Evolutionary conservation across 129 eudicot species (phyloP).

Genomic region (Cynara cardunculus): DNA sequence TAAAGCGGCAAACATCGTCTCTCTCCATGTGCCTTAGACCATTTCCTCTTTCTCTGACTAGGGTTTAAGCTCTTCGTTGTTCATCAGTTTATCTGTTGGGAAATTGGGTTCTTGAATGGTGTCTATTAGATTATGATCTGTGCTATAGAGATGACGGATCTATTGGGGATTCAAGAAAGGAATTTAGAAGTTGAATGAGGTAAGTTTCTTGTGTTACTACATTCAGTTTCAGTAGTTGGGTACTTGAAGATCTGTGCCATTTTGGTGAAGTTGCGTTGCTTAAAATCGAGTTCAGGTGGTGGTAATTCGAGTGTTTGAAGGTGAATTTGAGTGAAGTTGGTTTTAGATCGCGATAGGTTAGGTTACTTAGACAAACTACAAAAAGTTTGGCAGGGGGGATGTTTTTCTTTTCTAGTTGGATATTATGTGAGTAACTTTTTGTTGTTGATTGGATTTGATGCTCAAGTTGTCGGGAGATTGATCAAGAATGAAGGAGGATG

Average conservation of each 20-base stretch:
- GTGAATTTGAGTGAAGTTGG: slow-evolving; percentile 1
- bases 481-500: slow-evolving; percentile 39
- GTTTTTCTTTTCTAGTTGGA: slow-evolving; percentile 18
- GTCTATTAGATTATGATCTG: slow-evolving; percentile 5
- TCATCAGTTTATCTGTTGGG: slow-evolving; percentile 10
- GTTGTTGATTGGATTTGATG: slow-evolving; percentile 33
- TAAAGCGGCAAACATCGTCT: too few relatives aligned
- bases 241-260: slow-evolving; percentile 18
- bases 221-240: slow-evolving; percentile 7
- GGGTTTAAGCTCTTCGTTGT: slow-evolving; percentile 35
- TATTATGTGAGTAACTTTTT: slow-evolving; percentile 29
- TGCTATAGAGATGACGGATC: background rate
- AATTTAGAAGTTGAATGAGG: slow-evolving; percentile 26
- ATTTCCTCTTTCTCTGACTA: slow-evolving; percentile 19
- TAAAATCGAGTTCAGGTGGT: background rate
- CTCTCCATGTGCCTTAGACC: slow-evolving; percentile 43
- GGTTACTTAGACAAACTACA: slow-evolving; percentile 2
- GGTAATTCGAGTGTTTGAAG: slow-evolving; percentile 3
- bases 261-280: background rate
- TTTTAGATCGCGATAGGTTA: background rate
- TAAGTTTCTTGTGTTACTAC: slow-evolving; percentile 5
- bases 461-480: slow-evolving; percentile 33
- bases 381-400: slow-evolving; percentile 21
- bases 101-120: background rate
- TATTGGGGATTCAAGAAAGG: background rate